Base-by-base conservation (phyloP, 2,329 filamentous ascomycete genomes). In the Lizonia empirigonia region DNA sequence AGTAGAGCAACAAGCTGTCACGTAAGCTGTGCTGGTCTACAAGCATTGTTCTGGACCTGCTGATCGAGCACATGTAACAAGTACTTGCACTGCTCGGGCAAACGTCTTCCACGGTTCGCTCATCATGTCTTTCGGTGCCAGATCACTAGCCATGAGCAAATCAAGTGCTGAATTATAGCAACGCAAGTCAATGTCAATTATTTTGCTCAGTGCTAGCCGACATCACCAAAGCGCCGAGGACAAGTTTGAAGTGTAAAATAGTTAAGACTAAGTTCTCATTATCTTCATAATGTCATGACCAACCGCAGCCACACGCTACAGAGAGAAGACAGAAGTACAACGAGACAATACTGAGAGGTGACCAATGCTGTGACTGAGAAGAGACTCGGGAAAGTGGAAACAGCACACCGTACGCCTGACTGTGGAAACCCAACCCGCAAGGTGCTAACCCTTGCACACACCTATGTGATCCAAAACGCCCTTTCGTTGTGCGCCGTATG, bases 201-300 rank as follows among this genome's bases (percentile, higher is more conserved):
- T n/a, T n/a, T n/a, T n/a, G n/a, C n/a, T n/a, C n/a, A n/a, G n/a
- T n/a, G n/a, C n/a, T n/a, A n/a, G n/a, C n/a, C n/a, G n/a, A n/a
- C n/a, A n/a, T n/a, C n/a, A n/a, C n/a, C n/a, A n/a, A 30, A 15
- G n/a, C n/a, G 27, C 15, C 18, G 12, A 34, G 18, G 8, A 8
- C 15, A 10, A 10, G 16, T 45, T 45, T 15, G 20, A 55, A 58
- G 16, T 48, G 33, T 38, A 46, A 50, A 33, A 41, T 44, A 34
- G 32, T 47, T 59, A 59, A 60, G 49, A 58, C 56, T 64, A 59
- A 46, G 26, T 47, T n/a, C 47, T 64, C 59, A 55, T 63, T 57
- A 61, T 59, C 55, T 59, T 52, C 62, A 60, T 65, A 56, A 65
- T 49, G 61, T 63, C 62, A 59, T 65, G 55, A 58, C 54, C 47